Base-by-base conservation (phyloP, 257 asterid genomes). In the Solanum bukasovii region DNA sequence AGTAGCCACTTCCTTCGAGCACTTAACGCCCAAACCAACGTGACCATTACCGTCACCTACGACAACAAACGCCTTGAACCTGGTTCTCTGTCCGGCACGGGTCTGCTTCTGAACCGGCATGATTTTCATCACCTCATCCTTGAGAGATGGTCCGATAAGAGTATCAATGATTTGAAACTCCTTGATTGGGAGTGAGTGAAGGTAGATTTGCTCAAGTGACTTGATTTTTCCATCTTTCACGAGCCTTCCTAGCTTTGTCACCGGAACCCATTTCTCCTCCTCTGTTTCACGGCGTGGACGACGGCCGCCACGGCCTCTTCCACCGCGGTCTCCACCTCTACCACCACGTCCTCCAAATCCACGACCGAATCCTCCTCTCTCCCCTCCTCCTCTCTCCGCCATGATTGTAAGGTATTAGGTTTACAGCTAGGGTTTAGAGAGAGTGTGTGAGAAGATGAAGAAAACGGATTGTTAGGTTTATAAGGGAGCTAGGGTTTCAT, bases 71-170 rank as follows among this genome's bases (percentile, higher is more conserved):
- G 98, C 98, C 93, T 96, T 96, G 92, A 96, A 96, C 84, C 98
- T 86, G 87, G 98, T 96, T 72, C 98, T 89, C 91, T 96, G 98
- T 9, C 98, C 98, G 18, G 98, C 98, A 16, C 98, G 94, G 13
- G 98, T 96, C 92, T 96, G 98, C 85, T 96, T 96, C 96, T 94
- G 98, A 8, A 96, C 98, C 9, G 98, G 98, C 98, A 96, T 96
- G 91, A 96, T 96, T 70, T 96, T 96, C 98, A 96, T 96, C 33
- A 96, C 98, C 90, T 96, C 98, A 82, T 96, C 98, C 59, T 95
- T 96, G 35, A 96, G 90, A 0, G 96, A 91, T 7, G 98, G 95
- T 1, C 98, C 98, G 3, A 94, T 87, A 18, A 96, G 91, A 6
- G 88, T n/a, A 34, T 96, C 98, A 40, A 96, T 88, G 90, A 96